Base-by-base conservation (phyloP, 805 yeast genomes). In the Cyberlindnera maritima region DNA sequence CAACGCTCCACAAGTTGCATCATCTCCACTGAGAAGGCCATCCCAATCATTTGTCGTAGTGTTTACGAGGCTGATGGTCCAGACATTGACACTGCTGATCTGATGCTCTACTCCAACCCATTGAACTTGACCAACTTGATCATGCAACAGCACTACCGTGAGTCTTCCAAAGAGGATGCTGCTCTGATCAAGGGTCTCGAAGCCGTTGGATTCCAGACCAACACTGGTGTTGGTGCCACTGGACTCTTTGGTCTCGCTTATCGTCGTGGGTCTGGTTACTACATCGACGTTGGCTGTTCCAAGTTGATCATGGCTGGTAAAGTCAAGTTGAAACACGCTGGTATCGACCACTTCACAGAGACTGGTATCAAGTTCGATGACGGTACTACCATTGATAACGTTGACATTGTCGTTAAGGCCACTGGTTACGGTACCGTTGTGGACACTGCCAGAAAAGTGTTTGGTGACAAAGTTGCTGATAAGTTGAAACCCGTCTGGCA, bases 1-100 rank as follows among this genome's bases (percentile, higher is more conserved):
- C 78, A 73, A 55, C 62, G 78, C 39, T 72, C 77, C 6, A 65
- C 74, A 5, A 72, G 77, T 2, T 71, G 71, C 56, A 69, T 73
- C 35, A 68, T 70, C 43, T 63, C 67, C 17, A 63, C 69, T 12
- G 66, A 67, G 15, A 50, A 61, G 34, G 75, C 72, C 14, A 47
- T 65, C 18, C 52, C 57, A 26, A 48, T 60, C 31, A 61, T 61
- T 49, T 56, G 61, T 32, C 63, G 62, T 50, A 69, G 65, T 21
- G 60, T 69, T 28, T 68, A 59, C 46, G 71, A 65, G 28, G 69
- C 60, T 32, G 58, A 61, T 28, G 77, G 77, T 6, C 68, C 67
- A 7, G 52, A 57, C 9, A 59, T 63, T 38, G 71, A 68, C 45
- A 61, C 67, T 31, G 73, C 74, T n/a, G 78, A 73, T 48, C 32